Base-by-base conservation (phyloP, 441 rosid genomes). In the Euphorbia celastroides region DNA sequence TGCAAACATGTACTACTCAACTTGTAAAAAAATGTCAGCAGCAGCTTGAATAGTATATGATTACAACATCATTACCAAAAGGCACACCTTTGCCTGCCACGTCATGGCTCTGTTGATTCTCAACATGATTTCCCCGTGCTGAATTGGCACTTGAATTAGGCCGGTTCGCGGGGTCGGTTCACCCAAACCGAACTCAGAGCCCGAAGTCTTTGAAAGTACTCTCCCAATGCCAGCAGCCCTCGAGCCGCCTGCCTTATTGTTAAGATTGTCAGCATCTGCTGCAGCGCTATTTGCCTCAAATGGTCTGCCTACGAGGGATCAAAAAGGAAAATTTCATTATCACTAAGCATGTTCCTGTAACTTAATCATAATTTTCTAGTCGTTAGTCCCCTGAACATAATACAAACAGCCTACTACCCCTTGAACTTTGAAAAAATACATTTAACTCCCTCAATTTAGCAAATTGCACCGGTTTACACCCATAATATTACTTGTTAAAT, bases 221-320 rank as follows among this genome's bases (percentile, higher is more conserved):
- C 97, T 12, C 95, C 97, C 78, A 92, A 76, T n/a, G 89, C 92
- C 62, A 95, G 86, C 69, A 95, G 82, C 20, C 96, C 91, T 57
- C 90, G 78, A 67, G 97, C 99, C 2, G 95, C 88, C 68, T 92
- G 98, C 32, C 88, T 81, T 10, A 74, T 85, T 57, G 96, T 92
- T 65, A 95, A 80, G 80, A 86, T 81, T 38, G 80, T 67, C 60
- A 77, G 75, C 97, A 95, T 90, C 75, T 87, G 99, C 74, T 78
- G 89, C 72, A 95, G 74, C 1, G 98, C 85, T 80, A 83, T 93
- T 54, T 90, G 87, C 44, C 98, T 87, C 65, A 95, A 79, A 75
- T 95, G 88, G 68, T 95, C 99, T 36, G 99, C 98, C 99, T 95
- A 80, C 62, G 66, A 32, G 20, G 19, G 51, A 1, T 0, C 28